Evolutionary conservation across 371 early-diverging fungal genomes (phyloP), one percentile per base, ranked within the genome.

Genomic region (Lichtheimia ramosa): DNA sequence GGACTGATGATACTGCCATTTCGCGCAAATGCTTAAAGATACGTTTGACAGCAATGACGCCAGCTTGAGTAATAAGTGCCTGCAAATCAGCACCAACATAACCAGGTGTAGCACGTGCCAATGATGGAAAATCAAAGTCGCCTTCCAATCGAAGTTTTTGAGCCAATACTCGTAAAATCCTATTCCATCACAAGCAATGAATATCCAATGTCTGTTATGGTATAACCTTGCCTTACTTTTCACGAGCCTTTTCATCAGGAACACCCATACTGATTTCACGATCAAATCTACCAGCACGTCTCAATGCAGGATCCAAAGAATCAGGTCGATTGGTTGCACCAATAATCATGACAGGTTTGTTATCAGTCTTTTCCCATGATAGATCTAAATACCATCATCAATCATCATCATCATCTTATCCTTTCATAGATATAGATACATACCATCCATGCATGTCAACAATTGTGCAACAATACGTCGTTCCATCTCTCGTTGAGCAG

Each of bases 251-350:
- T 63, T 96, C 94, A 72, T 99, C 99, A 4, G 99, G 99, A 3
- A 99, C 95, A 18, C 94, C 92, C 83, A 99, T 91, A 64, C 91
- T 88, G 50, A 99, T 98, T 77, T 99, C 99, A 41, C 98, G 73
- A 71, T 99, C 99, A 73, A 99, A 99, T 64, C 99, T 80, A 16
- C 99, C 99, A 24, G 97, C 98, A 56, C 99, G 85, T 48, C 99
- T 81, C 43, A 99, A 77, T 14, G 99, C 99, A 24, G 98, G 89
- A 74, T 99, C 99, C 28, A 99, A 74, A 14, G 96, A 86, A 75
- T 99, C 99, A 0, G 99, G 98, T 51, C 99, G 84, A 69, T 99
- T 99, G 5, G 99, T 99, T 7, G 99, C 99, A 10, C 99, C 99
- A 65, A 99, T 93, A 23, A 99, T 92, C 76, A 99, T 91, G 2